Conservation (phyloP, 768 basidiomycete species). For the Boletus subcaerulescens region DNA sequence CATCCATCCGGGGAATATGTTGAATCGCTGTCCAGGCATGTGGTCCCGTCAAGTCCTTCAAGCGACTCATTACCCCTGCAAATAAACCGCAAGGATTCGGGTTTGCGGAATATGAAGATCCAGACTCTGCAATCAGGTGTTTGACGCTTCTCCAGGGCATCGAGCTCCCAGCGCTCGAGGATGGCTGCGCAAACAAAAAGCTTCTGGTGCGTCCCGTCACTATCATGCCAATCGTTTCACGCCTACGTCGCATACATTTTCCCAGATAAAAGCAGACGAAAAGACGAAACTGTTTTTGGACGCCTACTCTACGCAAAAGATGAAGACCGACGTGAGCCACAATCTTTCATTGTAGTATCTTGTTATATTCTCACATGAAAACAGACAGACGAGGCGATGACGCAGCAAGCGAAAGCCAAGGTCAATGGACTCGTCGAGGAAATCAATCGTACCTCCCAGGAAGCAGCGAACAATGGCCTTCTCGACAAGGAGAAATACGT, state of each 20-base stretch:
- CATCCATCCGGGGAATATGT: not conserved
- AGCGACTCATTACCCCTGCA: slow-evolving; percentile 86
- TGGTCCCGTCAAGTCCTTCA: slow-evolving; percentile 86
- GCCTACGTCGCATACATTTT: slow-evolving; percentile 37
- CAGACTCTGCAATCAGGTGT: slow-evolving; percentile 83
- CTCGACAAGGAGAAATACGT: slow-evolving; percentile 84
- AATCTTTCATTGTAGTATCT: not conserved
- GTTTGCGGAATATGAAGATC: slow-evolving; percentile 94
- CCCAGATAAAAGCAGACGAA: slow-evolving; percentile 91
- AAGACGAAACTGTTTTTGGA: slow-evolving; percentile 89
- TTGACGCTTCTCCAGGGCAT: slow-evolving; percentile 60
- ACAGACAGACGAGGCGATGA: slow-evolving; percentile 69
- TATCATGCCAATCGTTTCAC: slow-evolving; percentile 17
- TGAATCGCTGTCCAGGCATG: slow-evolving; percentile 61
- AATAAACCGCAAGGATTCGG: slow-evolving; percentile 97
- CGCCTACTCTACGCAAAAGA: slow-evolving; percentile 75
- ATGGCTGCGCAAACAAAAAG: slow-evolving; percentile 59
- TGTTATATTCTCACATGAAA: not conserved
- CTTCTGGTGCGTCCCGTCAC: slow-evolving; percentile 56
- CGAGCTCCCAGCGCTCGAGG: slow-evolving; percentile 59
- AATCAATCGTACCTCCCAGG: slow-evolving; percentile 69
- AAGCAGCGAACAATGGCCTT: slow-evolving; percentile 69
- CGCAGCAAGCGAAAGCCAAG: slow-evolving; percentile 58
- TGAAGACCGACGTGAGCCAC: slow-evolving; percentile 72
- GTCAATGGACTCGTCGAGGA: slow-evolving; percentile 66